Conservation (phyloP, 2,329 filamentous ascomycete species). For the Sordariomycetes sp. region DNA sequence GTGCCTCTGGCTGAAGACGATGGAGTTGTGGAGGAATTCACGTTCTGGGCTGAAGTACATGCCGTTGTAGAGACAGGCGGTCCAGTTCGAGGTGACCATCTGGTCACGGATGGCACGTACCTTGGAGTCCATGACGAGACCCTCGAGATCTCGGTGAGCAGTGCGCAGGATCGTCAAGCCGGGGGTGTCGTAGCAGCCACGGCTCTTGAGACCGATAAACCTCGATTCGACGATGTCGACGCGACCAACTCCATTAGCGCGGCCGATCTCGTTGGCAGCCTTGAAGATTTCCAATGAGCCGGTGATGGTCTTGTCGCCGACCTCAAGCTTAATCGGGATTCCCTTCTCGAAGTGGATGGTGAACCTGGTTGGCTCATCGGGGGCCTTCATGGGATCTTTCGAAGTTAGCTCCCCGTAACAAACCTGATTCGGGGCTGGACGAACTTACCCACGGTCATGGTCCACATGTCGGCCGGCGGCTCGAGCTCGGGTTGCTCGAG, state of each 20-base stretch:
- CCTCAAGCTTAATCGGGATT: slow-evolving; percentile 54
- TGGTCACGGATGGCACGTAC: slow-evolving; percentile 43
- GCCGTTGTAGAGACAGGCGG: slow-evolving; percentile 19
- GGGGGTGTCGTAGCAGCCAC: slow-evolving; percentile 6
- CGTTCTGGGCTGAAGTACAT: slow-evolving; percentile 42
- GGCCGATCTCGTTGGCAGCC: slow-evolving; percentile 50
- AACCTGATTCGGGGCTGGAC: neutral
- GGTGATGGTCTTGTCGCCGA: slow-evolving; percentile 34
- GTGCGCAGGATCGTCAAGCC: slow-evolving; percentile 8
- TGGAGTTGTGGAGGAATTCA: slow-evolving; percentile 52
- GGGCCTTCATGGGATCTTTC: slow-evolving; percentile 49
- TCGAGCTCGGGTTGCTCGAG: slow-evolving; percentile 47
- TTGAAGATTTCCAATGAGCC: slow-evolving; percentile 57
- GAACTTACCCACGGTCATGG: slow-evolving; percentile 31
- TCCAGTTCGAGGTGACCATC: slow-evolving; percentile 34
- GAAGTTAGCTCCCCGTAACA: neutral
- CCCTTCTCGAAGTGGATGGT: slow-evolving; percentile 59
- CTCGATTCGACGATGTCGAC: slow-evolving; percentile 12
- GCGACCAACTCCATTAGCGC: slow-evolving; percentile 8
- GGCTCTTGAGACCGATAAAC: slow-evolving; percentile 5
- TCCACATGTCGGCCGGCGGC: slow-evolving; percentile 66
- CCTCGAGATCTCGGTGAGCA: slow-evolving; percentile 35
- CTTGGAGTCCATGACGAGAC: slow-evolving; percentile 45
- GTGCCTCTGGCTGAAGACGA: slow-evolving; percentile 48
- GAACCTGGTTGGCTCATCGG: slow-evolving; percentile 55